A percentile compares a stretch with the other conserved stretches of the same genome.
These are phyloP conservation scores for Mimosa pudica DNA, from an alignment of 306 rosid genomes.

Conservation along the genomic window DNA sequence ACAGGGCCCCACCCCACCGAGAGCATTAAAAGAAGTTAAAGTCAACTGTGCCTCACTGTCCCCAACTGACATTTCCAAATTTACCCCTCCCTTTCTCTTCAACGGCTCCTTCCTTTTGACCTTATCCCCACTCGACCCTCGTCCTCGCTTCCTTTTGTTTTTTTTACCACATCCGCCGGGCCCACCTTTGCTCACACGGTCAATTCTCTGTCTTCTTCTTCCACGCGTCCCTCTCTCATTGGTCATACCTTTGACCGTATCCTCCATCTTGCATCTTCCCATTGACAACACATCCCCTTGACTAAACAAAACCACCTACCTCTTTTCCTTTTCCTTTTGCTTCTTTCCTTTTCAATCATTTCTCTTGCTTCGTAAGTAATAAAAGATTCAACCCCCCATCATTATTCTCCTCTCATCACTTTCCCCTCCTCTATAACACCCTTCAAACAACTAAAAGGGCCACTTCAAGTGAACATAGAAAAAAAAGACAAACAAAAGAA, in stretches of 20 bases:
- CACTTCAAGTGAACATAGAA: not conserved
- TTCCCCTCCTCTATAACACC: not conserved
- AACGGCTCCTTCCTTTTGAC: slow-evolving; percentile 86
- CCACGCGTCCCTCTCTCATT: slow-evolving; percentile 42
- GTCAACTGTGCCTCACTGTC: slow-evolving; percentile 80
- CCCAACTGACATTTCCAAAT: slow-evolving; percentile 40
- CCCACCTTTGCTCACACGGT: slow-evolving; percentile 29
- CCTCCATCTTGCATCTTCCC: slow-evolving; percentile 1
- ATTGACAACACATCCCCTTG: slow-evolving; percentile 39
- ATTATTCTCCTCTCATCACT: not conserved
- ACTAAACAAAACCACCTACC: slow-evolving; percentile 34
- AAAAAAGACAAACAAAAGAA: not conserved
- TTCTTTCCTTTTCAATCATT: slow-evolving; percentile 21
- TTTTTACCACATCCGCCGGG: slow-evolving; percentile 35
- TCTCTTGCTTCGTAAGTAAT: slow-evolving; percentile 22
- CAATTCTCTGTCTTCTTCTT: slow-evolving; percentile 15
- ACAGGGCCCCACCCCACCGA: slow-evolving; percentile 37
- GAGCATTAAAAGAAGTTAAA: slow-evolving; percentile 65
- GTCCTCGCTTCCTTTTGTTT: slow-evolving; percentile 32
- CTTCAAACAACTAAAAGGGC: not conserved
- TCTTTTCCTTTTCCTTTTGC: not conserved
- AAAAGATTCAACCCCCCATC: slow-evolving; percentile 32
- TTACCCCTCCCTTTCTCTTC: slow-evolving; percentile 35
- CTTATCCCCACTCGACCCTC: slow-evolving; percentile 24
- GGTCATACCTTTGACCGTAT: slow-evolving; percentile 46